A percentile compares a stretch with the other conserved stretches of the same genome.
These are phyloP conservation scores for Phytophthora idaei DNA, from an alignment of 352 stramenopile species.

Conservation along the genomic window DNA sequence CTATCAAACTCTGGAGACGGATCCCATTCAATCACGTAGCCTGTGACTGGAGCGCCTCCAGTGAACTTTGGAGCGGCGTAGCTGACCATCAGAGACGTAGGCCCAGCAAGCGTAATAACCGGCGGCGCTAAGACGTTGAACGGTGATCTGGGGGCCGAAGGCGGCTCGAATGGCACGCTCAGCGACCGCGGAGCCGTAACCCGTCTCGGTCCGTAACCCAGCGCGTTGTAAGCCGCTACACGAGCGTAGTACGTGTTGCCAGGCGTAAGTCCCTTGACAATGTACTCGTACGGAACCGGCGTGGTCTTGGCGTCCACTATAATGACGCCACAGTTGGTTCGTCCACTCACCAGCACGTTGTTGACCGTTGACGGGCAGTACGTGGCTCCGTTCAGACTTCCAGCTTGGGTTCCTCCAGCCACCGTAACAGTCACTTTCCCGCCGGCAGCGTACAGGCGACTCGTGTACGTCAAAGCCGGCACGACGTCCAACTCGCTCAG, in stretches of 20 bases:
- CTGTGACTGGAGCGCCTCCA: constrained; percentile 86
- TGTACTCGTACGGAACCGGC: constrained; percentile 50
- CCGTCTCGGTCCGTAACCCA: constrained; percentile 67
- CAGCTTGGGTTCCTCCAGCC: constrained; percentile 30
- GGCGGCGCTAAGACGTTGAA: constrained; percentile 65
- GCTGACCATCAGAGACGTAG: constrained; percentile 74
- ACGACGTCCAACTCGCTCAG: constrained; percentile 64
- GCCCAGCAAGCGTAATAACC: constrained; percentile 69
- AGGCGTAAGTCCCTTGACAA: constrained; percentile 61
- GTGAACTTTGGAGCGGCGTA: constrained; percentile 86
- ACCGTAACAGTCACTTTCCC: constrained; percentile 50
- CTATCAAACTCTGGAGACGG: constrained; percentile 76
- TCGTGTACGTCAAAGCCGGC: constrained; percentile 55
- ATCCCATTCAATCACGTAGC: constrained; percentile 94
- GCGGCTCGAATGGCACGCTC: constrained; percentile 69
- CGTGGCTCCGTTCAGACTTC: constrained; percentile 41
- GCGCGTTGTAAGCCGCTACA: constrained; percentile 68
- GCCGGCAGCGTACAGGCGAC: constrained; percentile 47
- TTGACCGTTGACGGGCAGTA: constrained; percentile 60
- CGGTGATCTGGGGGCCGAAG: constrained; percentile 55
- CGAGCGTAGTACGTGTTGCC: constrained; percentile 72
- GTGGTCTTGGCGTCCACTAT: constrained; percentile 19
- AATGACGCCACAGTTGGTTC: constrained; percentile 42
- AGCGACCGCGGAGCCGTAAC: constrained; percentile 60
- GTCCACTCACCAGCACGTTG: constrained; percentile 33